Base-by-base conservation (phyloP, 2,329 filamentous ascomycete species). In the Xylaria sp. region DNA sequence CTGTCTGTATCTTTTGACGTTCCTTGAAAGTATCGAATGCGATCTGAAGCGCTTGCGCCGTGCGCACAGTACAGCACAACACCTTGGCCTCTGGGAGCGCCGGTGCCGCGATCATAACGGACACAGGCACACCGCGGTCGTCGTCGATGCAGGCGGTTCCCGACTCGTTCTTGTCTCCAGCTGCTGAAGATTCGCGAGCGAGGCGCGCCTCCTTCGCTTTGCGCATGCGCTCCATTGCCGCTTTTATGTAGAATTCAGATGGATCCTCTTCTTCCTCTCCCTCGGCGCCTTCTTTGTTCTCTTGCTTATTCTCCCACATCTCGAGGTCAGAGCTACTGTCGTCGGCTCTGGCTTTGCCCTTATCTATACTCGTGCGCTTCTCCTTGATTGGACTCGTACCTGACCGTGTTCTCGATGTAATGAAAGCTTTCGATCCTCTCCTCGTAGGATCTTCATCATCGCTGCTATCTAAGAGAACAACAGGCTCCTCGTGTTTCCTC, bases 21-120 rank as follows among this genome's bases (percentile, higher is more conserved):
- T 83, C 80, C 73, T 91, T 88, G 92, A 93, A 97, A 13, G 87
- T 88, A 44, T 88, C 78, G 49, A 90, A 87, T 6, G 94, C 88
- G 65, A 91, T 83, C 68, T 87, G 86, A 6, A 97, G 82, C 2
- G 86, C 83, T 75, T 93, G 92, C 40, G 87, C 88, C 68, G 93
- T 84, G 73, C 88, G 89, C 46, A 92, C 88, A 59, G 86, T 89
- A 60, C 92, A 85, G 44, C 93, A 82, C 36, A 93, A 77, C 9
- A 87, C 80, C 28, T 81, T 86, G 0, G 91, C 87, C 53, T 84
- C 83, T 0, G 86, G 83, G 6, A 97, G 85, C 2, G 83, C 80
- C 0, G 94, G 70, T 40, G 70, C 93, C 0, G 85, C 87, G 70
- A 97, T 88, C 38, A 94, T 82, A 28, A 95, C 87, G 65, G 87